phyloP scores from a whole-genome alignment of 2,329 filamentous ascomycete species.

The Pseudogymnoascus pannorum region DNA sequence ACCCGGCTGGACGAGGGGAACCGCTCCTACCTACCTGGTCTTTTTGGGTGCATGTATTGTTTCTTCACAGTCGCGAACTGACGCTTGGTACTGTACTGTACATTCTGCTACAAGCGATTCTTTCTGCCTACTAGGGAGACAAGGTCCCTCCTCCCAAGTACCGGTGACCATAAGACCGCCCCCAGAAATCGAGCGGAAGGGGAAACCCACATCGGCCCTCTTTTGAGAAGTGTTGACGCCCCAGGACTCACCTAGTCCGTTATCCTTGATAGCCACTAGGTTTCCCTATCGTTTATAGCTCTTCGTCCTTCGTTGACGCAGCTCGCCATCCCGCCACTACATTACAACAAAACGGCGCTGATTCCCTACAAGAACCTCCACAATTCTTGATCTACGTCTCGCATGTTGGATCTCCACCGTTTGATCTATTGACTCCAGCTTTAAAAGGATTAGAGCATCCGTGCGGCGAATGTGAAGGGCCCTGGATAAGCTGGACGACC shows the following conservation, averaged over 20 bases:
- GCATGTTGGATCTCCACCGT: background rate
- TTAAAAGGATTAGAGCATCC: background rate
- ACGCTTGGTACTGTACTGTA: background rate
- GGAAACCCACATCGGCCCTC: slow-evolving; percentile 5
- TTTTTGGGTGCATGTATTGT: slow-evolving; percentile 4
- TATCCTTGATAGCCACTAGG: slow-evolving; percentile 8
- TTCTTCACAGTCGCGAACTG: slow-evolving; percentile 1
- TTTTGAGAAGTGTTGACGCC: background rate
- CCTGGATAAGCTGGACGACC: slow-evolving; percentile 4
- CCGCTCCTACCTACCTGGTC: background rate
- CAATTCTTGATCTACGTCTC: background rate
- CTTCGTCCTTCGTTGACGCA: background rate
- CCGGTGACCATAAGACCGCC: slow-evolving; percentile 6
- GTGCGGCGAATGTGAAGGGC: background rate
- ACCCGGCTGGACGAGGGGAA: slow-evolving; percentile 1
- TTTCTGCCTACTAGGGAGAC: background rate
- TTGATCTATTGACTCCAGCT: background rate
- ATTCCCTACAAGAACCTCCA: background rate
- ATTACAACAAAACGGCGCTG: slow-evolving; percentile 1
- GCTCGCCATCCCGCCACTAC: slow-evolving; percentile 1
- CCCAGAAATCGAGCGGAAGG: background rate
- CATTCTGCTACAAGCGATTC: slow-evolving; percentile 6
- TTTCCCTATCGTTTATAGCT: slow-evolving; percentile 4
- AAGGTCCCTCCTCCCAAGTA: slow-evolving; percentile 3
- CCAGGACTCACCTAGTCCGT: slow-evolving; percentile 1